These are phyloP conservation scores for Elongisporangium prolatum DNA, from an alignment of 352 stramenopile genomes.

Conservation along the genomic window DNA sequence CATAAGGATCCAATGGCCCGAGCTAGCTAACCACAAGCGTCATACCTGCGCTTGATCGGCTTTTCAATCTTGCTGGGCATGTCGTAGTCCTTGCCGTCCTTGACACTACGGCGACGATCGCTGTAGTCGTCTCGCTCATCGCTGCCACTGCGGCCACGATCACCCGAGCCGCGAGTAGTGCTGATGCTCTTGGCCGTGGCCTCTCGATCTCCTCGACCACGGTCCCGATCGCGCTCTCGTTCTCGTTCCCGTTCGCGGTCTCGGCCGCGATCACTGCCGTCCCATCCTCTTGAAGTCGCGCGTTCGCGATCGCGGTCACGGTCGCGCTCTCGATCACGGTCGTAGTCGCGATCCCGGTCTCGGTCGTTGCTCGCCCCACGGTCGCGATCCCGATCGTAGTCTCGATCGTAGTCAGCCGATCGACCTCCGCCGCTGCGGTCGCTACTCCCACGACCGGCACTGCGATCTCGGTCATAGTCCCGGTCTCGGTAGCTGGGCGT, in stretches of 20 bases:
- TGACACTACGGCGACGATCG: constrained; percentile 27
- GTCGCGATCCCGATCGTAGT: constrained; percentile 20
- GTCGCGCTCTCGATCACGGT: constrained; percentile 26
- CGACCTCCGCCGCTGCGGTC: constrained; percentile 18
- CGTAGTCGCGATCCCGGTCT: constrained; percentile 23
- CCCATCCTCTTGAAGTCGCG: constrained; percentile 4
- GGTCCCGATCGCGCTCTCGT: constrained; percentile 20
- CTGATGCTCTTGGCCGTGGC: constrained; percentile 23
- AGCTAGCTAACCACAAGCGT: background rate
- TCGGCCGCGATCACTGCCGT: constrained; percentile 29
- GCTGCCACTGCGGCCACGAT: constrained; percentile 10
- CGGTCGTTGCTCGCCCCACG: constrained; percentile 14
- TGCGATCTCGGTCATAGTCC: constrained; percentile 18
- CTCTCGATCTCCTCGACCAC: constrained; percentile 13
- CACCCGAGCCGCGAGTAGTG: constrained; percentile 22
- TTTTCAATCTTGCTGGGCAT: constrained; percentile 17
- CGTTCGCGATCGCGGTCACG: constrained; percentile 16
- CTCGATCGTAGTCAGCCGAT: constrained; percentile 29
- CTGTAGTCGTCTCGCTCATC: constrained; percentile 19
- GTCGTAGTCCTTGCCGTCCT: constrained; percentile 31
- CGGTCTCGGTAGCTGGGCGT: constrained; percentile 6
- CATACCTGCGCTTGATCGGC: constrained; percentile 29
- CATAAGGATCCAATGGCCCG: constrained; percentile 2
- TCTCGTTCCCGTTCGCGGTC: constrained; percentile 30
- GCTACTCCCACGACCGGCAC: constrained; percentile 1